These are phyloP conservation scores for Cylindrodendrum hubeiense DNA, from an alignment of 2,329 filamentous ascomycete species.

Conservation along the genomic window DNA sequence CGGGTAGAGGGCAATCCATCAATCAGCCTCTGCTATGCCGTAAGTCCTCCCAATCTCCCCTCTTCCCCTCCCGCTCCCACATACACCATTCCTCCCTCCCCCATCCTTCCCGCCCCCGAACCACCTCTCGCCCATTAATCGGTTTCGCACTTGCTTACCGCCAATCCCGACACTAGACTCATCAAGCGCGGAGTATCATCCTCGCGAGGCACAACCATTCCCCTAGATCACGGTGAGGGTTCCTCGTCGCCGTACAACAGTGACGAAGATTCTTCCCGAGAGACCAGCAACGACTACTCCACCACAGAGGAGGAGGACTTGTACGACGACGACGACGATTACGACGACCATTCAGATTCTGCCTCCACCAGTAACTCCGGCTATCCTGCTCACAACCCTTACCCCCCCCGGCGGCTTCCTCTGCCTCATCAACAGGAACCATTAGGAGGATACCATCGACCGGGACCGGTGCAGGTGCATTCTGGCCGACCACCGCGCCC, in stretches of 20 bases:
- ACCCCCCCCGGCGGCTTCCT: slow-evolving; percentile 49
- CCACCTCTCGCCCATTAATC: not conserved
- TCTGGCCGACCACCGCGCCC: slow-evolving; percentile 32
- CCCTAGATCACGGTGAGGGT: slow-evolving; percentile 39
- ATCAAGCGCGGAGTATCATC: slow-evolving; percentile 32
- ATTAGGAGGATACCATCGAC: slow-evolving; percentile 36
- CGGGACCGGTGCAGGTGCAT: slow-evolving; percentile 24
- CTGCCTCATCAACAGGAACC: slow-evolving; percentile 48
- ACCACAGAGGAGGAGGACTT: slow-evolving; percentile 52
- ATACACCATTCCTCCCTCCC: slow-evolving; percentile 25
- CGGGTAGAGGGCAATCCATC: slow-evolving; percentile 57
- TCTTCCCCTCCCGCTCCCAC: slow-evolving; percentile 34
- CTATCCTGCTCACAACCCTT: slow-evolving; percentile 45
- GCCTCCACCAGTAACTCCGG: slow-evolving; percentile 56
- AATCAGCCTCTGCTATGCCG: slow-evolving; percentile 57
- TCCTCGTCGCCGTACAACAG: slow-evolving; percentile 51
- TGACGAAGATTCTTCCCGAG: slow-evolving; percentile 54
- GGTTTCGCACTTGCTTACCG: slow-evolving; percentile 25
- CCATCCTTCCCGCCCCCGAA: slow-evolving; percentile 30
- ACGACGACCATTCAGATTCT: slow-evolving; percentile 68
- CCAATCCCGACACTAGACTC: slow-evolving; percentile 27
- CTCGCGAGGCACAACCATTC: slow-evolving; percentile 41
- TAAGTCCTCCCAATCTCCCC: slow-evolving; percentile 49
- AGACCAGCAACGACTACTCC: slow-evolving; percentile 45
- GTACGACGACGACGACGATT: slow-evolving; percentile 53